A percentile compares a stretch with the other conserved stretches of the same genome.
Evolutionary conservation across 768 basidiomycete species (phyloP).

Genomic region (Suillus americanus): DNA sequence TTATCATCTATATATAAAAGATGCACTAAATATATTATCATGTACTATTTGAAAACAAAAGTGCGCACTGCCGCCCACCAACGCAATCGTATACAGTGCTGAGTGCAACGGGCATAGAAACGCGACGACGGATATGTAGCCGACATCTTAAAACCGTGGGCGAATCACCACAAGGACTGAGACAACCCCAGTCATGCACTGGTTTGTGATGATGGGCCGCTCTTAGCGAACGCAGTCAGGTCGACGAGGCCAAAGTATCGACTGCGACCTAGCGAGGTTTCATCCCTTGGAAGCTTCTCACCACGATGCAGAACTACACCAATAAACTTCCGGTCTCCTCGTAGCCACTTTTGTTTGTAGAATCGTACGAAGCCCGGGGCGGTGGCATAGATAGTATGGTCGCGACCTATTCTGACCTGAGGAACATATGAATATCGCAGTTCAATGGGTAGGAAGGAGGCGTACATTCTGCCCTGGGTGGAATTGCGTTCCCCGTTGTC

Average conservation of each 20-base stretch:
- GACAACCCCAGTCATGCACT: slow-evolving; percentile 5
- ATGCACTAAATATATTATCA: slow-evolving; percentile 16
- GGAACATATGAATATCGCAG: slow-evolving; percentile 10
- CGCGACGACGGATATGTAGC: background rate
- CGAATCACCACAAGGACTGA: background rate
- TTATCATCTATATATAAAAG: background rate
- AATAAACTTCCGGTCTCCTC: slow-evolving; percentile 73
- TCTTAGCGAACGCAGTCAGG: slow-evolving; percentile 39
- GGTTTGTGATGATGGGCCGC: slow-evolving; percentile 12
- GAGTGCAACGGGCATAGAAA: background rate
- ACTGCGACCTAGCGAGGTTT: slow-evolving; percentile 70
- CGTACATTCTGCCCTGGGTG: slow-evolving; percentile 92
- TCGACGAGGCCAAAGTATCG: slow-evolving; percentile 81
- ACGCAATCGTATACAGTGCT: background rate
- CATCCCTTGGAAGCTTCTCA: slow-evolving; percentile 86
- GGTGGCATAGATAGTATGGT: slow-evolving; percentile 91
- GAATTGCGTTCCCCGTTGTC: slow-evolving; percentile 91
- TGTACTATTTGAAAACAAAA: slow-evolving; percentile 17
- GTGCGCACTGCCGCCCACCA: slow-evolving; percentile 4
- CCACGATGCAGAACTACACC: slow-evolving; percentile 83
- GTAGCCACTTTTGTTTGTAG: slow-evolving; percentile 80
- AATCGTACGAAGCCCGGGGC: slow-evolving; percentile 93
- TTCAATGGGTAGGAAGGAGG: slow-evolving; percentile 12
- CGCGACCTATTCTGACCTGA: slow-evolving; percentile 88
- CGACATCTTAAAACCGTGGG: background rate